These are phyloP conservation scores for Gaeumannomyces sp. DNA, from an alignment of 2,329 filamentous ascomycete species.

Conservation along the genomic window DNA sequence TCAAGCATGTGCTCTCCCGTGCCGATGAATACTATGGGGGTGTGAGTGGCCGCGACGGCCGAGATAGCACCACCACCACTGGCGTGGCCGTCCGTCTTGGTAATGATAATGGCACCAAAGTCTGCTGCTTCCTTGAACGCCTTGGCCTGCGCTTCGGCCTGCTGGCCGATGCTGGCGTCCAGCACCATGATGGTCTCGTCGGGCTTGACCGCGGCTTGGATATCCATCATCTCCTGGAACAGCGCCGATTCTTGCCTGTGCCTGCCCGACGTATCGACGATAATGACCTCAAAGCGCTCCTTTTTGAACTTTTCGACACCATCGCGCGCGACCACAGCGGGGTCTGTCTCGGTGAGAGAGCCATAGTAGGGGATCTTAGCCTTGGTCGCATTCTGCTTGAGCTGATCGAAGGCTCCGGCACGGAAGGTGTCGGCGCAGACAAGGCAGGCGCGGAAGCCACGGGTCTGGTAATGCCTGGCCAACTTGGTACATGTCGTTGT, in stretches of 20 bases:
- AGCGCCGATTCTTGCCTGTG: slow-evolving; percentile 92
- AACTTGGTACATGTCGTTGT: slow-evolving; percentile 98
- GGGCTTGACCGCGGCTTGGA: slow-evolving; percentile 81
- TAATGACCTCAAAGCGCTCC: slow-evolving; percentile 96
- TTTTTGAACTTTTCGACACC: slow-evolving; percentile 99
- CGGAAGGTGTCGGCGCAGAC: slow-evolving; percentile 98
- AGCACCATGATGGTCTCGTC: slow-evolving; percentile 99
- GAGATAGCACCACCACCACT: slow-evolving; percentile 96
- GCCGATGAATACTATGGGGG: slow-evolving; percentile 95
- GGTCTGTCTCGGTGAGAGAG: slow-evolving; percentile 92
- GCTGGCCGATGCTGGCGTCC: slow-evolving; percentile 92
- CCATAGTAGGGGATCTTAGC: slow-evolving; percentile 99
- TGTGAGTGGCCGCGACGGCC: slow-evolving; percentile 91
- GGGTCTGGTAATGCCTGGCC: slow-evolving; percentile 86
- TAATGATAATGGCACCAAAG: slow-evolving; percentile 98
- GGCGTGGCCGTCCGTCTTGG: slow-evolving; percentile 94
- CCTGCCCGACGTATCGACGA: slow-evolving; percentile 92
- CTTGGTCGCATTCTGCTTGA: slow-evolving; percentile 98
- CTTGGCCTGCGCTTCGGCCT: slow-evolving; percentile 87
- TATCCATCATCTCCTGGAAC: slow-evolving; percentile 97
- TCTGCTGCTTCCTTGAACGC: slow-evolving; percentile 97
- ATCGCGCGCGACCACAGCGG: slow-evolving; percentile 85
- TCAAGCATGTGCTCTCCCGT: slow-evolving; percentile 97
- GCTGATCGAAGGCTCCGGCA: slow-evolving; percentile 94
- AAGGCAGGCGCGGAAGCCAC: slow-evolving; percentile 86